Conservation (phyloP, 2,329 filamentous ascomycete species). For the Xylaria digitata region DNA sequence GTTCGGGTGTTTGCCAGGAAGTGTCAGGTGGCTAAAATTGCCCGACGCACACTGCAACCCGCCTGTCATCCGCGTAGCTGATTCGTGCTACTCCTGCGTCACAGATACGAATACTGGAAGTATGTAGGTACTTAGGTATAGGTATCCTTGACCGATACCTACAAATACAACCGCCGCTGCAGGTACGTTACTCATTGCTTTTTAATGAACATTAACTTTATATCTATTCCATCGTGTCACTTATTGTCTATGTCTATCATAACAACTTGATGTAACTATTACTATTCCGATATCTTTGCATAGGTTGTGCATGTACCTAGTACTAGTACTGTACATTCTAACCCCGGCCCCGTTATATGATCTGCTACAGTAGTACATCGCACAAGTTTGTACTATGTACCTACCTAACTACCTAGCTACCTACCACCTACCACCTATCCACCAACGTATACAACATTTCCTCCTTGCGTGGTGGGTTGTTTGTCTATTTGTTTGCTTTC, state of each 20-base stretch:
- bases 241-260: no score
- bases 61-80: background rate
- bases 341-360: background rate
- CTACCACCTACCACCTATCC: background rate
- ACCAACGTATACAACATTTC: background rate
- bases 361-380: no score
- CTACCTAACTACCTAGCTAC: no score
- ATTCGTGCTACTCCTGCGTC: no score
- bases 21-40: constrained; percentile 8
- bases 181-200: no score
- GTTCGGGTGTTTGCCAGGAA: background rate
- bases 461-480: background rate
- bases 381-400: no score
- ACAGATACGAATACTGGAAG: no score
- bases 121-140: no score
- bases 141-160: no score
- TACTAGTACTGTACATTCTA: background rate
- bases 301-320: background rate
- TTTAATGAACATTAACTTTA: no score
- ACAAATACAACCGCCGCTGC: no score
- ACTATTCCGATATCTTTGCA: background rate
- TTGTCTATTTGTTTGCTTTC: background rate
- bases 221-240: no score
- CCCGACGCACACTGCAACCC: background rate
- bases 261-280: background rate